Percentiles rank a stretch among this genome's conserved stretches.
Conservation (phyloP, 108 stramenopile species). For the Nannochloropsis gaditana region DNA sequence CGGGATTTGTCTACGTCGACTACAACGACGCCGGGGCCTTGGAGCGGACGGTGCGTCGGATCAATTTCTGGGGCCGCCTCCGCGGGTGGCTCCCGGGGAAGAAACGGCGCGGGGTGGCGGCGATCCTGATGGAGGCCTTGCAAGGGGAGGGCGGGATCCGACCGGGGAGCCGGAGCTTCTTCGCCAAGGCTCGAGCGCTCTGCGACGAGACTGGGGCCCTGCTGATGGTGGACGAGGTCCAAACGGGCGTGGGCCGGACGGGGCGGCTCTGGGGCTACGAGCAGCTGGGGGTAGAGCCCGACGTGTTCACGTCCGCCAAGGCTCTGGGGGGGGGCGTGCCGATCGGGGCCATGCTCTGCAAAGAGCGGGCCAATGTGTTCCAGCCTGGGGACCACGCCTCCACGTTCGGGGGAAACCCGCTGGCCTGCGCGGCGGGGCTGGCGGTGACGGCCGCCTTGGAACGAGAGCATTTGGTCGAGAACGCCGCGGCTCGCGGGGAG, state of each 20-base stretch:
- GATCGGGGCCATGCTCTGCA: constrained; percentile 93
- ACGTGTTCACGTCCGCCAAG: constrained; percentile 92
- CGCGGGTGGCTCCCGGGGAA: constrained; percentile 22
- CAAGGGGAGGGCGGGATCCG: constrained; percentile 96
- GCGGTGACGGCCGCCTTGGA: constrained; percentile 75
- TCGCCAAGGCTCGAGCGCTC: constrained; percentile 65
- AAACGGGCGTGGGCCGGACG: constrained; percentile 94
- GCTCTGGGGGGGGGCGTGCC: constrained; percentile 95
- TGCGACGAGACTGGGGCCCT: constrained; percentile 78
- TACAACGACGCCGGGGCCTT: constrained; percentile 81
- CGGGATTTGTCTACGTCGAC: constrained; percentile 74
- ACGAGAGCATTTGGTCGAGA: constrained; percentile 69
- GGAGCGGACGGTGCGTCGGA: constrained; percentile 60
- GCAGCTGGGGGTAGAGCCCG: constrained; percentile 77
- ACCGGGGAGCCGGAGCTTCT: constrained; percentile 72
- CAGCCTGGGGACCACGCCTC: constrained; percentile 93
- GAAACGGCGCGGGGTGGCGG: constrained; percentile 68
- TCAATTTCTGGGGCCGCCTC: constrained; percentile 25
- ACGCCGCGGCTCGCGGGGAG: constrained; percentile 76
- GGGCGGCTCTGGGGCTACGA: constrained; percentile 90
- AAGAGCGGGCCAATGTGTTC: constrained; percentile 73
- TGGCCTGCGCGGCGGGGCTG: constrained; percentile 68
- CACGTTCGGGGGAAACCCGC: constrained; percentile 96
- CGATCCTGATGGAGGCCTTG: constrained; percentile 87
- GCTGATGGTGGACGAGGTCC: constrained; percentile 92